Base-by-base conservation (phyloP, 2,329 filamentous ascomycete genomes). In the Fusarium brachygibbosum region DNA sequence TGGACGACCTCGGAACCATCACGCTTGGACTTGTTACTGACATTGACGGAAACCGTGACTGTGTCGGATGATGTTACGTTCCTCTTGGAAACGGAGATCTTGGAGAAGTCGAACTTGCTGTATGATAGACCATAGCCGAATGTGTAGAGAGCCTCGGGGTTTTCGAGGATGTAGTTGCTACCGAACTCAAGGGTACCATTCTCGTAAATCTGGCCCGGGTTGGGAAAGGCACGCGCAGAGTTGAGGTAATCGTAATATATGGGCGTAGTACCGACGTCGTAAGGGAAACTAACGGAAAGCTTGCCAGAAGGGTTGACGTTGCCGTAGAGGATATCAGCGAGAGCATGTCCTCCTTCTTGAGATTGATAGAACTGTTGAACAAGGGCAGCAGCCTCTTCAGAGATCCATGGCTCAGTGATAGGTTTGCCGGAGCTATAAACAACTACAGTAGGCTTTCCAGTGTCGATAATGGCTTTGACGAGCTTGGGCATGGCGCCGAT, bases 341-440 rank as follows among this genome's bases (percentile, higher is more conserved):
- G 82, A 2, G 89, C 90, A 61, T 88, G 81, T 0, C 90, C 90
- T 25, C 89, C 90, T 79, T 92, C 82, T 72, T 92, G 90, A 0
- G 88, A 90, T 9, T 90, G 89, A 72, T 93, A 93, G 79, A 93
- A 93, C 77, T 93, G 90, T 75, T 93, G 91, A 0, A 93, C 81
- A 0, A 93, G 83, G 0, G 89, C 90, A 0, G 88, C 82, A 0
- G 91, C 89, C 28, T 84, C 83, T 32, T 86, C 82, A 1, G 88
- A 88, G 75, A 93, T 90, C 91, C 91, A 93, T 6, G 88, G 84
- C 76, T 93, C 90, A 0, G 90, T 91, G 60, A 93, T 81, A 5
- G 91, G 91, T 75, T 93, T 93, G 45, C 91, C 91, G 12, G 86
- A 89, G 66, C 85, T 88, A 78, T 88, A 90, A 14, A 92, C 87